Percentiles rank a stretch among this genome's conserved stretches.
Evolutionary conservation across 805 yeast species (phyloP).

Genomic region (Tetrapisispora namnaoensis): DNA sequence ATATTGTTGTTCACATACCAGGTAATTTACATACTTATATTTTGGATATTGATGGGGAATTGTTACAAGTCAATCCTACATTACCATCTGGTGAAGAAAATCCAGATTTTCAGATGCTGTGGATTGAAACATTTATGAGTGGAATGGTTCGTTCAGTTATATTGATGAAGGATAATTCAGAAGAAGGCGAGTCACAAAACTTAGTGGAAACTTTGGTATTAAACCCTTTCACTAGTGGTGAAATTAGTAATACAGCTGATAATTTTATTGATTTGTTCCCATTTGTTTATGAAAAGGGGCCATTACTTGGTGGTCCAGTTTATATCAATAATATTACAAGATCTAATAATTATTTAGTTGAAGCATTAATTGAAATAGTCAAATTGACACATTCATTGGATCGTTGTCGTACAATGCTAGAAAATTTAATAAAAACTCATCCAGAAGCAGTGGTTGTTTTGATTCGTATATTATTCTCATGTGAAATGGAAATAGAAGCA

Average conservation of each 20-base stretch:
- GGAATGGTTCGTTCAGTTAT: constrained; percentile 63
- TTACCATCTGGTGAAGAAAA: constrained; percentile 38
- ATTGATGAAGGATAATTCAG: constrained; percentile 32
- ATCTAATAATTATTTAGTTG: constrained; percentile 28
- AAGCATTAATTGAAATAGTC: constrained; percentile 25
- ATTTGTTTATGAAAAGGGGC: constrained; percentile 24
- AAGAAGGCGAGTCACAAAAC: constrained; percentile 61
- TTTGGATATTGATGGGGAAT: constrained; percentile 25
- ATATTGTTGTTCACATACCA: constrained; percentile 66
- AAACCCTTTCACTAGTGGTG: constrained; percentile 51
- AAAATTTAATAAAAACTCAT: constrained; percentile 11
- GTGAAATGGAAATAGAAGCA: constrained; percentile 31
- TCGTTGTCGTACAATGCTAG: constrained; percentile 20
- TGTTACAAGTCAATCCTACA: constrained; percentile 15
- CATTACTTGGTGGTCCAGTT: constrained; percentile 27
- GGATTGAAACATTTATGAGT: constrained; percentile 49
- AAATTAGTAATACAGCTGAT: constrained; percentile 24
- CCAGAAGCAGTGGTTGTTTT: constrained; percentile 25
- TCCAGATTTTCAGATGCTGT: constrained; percentile 39
- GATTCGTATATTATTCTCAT: constrained; percentile 25
- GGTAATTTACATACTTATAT: constrained; percentile 52
- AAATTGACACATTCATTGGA: constrained; percentile 22
- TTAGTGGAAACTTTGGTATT: constrained; percentile 78
- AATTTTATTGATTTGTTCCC: constrained; percentile 26
- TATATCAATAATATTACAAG: constrained; percentile 22